Evolutionary conservation across 352 stramenopile species (phyloP).

Genomic region (Aphanomyces cochlioides): DNA sequence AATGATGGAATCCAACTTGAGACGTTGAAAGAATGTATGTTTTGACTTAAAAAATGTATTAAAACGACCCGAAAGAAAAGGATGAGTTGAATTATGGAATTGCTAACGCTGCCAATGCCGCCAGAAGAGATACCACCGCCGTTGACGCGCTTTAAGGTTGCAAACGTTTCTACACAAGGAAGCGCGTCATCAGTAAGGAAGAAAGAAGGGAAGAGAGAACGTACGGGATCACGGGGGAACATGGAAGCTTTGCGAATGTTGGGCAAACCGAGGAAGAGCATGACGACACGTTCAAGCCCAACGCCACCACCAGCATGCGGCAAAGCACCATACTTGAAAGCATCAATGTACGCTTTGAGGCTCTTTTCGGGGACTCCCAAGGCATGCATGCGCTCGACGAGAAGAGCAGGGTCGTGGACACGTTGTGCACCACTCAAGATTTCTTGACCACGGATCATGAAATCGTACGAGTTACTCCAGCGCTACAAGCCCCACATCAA

Average conservation of each 20-base stretch:
- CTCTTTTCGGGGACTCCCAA: conserved; percentile 83
- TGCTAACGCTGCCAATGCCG: not conserved
- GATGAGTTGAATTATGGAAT: not conserved
- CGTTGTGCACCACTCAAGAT: conserved; percentile 99
- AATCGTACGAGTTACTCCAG: conserved; percentile 98
- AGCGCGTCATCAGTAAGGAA: not conserved
- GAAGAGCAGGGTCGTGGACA: conserved; percentile 95
- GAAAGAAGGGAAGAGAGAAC: conserved; percentile 22
- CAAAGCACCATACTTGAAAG: conserved; percentile 97
- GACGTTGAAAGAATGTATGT: conserved; percentile 4
- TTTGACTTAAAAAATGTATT: not conserved
- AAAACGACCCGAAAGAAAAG: not conserved
- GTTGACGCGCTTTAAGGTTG: conserved; percentile 10
- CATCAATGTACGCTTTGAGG: conserved; percentile 97
- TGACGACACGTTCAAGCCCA: conserved; percentile 98
- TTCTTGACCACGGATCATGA: conserved; percentile 99
- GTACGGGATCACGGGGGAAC: conserved; percentile 96
- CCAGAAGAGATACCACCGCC: not conserved
- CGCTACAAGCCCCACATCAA: conserved; percentile 32
- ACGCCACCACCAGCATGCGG: conserved; percentile 98
- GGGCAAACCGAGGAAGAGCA: conserved; percentile 97
- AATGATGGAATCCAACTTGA: not conserved
- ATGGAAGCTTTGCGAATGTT: conserved; percentile 99
- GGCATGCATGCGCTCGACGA: conserved; percentile 88
- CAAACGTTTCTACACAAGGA: conserved; percentile 18